Base-by-base conservation (phyloP, 176 grass and related monocot species). In the Paspalum vaginatum region DNA sequence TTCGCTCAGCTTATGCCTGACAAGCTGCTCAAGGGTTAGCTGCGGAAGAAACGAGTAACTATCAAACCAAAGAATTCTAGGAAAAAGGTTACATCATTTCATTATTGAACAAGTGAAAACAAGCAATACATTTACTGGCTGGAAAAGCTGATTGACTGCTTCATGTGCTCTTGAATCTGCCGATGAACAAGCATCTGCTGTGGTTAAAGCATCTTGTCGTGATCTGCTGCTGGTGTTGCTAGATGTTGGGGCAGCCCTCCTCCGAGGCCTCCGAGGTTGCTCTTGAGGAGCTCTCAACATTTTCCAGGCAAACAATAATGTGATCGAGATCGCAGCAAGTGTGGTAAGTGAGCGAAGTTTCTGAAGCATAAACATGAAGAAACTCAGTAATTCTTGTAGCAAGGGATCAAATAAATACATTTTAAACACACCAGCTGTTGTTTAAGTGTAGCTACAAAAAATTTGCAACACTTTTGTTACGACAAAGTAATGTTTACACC, bases 1-100 rank as follows among this genome's bases (percentile, higher is more conserved):
- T 83, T 99, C 97, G 3, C 79, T 91, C 77, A 99, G 77, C 73
- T 90, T 99, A 91, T 93, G 97, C 87, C 93, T 99, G 79, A 99
- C 97, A 88, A 93, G 87, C 81, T 99, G 97, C 85, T 99, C 97
- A 87, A 96, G 85, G 27, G 93, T 93, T 39, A 93, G 70, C 96
- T 98, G 90, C 44, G 84, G 60, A 89, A 85, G 59, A 64, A 83
- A 78, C 38, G 2, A 73, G 66, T 49, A 80, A 82, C 27, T 68
- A 48, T 91, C 71, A 88, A 77, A 78, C 64, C 38, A 51, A 65
- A 70, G 15, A 59, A n/a, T 68, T 53, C 43, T 50, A 41, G 45
- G 7, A 25, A 43, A 82, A 59, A 18, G 61, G 25, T 10, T 42
- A 60, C 32, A 73, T 46, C 38, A 60, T 67, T 72, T 77, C 46